phyloP scores from a whole-genome alignment of 192 early-diverging fungal genomes.

The Borealophlyctis nickersoniae region DNA sequence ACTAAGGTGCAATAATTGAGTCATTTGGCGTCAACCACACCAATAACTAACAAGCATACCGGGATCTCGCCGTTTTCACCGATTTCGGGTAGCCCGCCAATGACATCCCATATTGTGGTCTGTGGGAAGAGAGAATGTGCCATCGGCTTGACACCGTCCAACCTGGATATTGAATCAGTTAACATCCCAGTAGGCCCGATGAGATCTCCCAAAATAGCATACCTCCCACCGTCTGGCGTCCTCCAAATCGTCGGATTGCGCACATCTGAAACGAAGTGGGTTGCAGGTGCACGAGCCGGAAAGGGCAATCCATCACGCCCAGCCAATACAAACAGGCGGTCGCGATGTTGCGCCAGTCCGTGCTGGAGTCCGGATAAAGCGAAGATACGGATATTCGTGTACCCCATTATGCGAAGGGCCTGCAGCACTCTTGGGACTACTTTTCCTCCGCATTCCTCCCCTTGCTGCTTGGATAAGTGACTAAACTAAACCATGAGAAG shows the following conservation, averaged over 20 bases:
- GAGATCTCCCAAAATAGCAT: background rate
- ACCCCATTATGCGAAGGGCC: constrained; percentile 2
- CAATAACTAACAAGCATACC: background rate
- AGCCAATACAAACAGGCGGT: background rate
- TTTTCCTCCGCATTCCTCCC: background rate
- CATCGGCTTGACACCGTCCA: background rate
- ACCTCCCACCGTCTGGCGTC: background rate
- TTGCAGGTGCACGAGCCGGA: background rate
- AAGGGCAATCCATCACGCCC: background rate
- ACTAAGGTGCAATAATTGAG: no score
- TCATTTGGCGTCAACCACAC: no score
- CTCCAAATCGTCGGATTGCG: background rate
- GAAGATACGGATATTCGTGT: background rate
- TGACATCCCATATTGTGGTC: background rate
- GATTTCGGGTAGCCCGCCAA: background rate
- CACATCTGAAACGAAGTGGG: background rate
- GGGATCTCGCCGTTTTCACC: constrained; percentile 9
- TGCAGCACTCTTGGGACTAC: background rate
- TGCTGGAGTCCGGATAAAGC: constrained; percentile 1
- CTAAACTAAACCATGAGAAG: background rate
- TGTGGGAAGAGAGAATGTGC: background rate
- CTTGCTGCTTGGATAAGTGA: background rate
- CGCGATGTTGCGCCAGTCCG: constrained; percentile 9
- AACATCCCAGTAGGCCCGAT: no score
- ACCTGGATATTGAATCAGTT: background rate